These are phyloP conservation scores for Taiozyma sp. DNA, from an alignment of 1,139 yeast species.

Conservation along the genomic window DNA sequence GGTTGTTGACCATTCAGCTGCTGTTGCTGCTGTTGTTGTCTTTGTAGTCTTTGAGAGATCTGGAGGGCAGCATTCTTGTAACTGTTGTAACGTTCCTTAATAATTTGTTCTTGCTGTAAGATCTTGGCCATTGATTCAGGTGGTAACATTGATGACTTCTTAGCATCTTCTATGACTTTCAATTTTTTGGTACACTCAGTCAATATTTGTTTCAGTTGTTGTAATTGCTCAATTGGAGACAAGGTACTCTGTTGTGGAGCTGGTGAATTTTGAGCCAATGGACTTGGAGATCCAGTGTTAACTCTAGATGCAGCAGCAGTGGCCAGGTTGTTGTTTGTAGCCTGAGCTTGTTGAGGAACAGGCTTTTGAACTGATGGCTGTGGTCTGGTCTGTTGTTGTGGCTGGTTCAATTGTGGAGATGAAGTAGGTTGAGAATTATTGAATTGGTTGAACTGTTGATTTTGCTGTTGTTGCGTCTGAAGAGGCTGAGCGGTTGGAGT, in stretches of 20 bases:
- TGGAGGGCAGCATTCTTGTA: conserved; percentile 20
- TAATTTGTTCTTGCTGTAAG: conserved; percentile 27
- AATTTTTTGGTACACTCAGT: conserved; percentile 42
- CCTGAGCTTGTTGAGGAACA: neutral
- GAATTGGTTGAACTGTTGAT: conserved; percentile 10
- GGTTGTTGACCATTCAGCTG: neutral
- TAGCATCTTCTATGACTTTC: conserved; percentile 32
- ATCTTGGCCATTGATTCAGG: conserved; percentile 27
- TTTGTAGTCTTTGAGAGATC: conserved; percentile 18
- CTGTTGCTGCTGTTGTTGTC: conserved; percentile 19
- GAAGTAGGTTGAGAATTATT: conserved; percentile 12
- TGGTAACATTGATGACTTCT: conserved; percentile 29
- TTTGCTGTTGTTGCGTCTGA: conserved; percentile 19
- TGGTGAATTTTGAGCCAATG: conserved; percentile 10
- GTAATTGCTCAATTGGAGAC: conserved; percentile 27
- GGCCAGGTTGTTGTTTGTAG: conserved; percentile 5
- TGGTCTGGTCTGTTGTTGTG: conserved; percentile 8
- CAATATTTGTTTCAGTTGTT: conserved; percentile 27
- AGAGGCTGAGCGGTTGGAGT: conserved; percentile 14
- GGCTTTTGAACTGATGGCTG: conserved; percentile 1
- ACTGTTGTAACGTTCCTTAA: conserved; percentile 17
- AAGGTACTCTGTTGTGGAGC: conserved; percentile 6
- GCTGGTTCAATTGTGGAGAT: conserved; percentile 13
- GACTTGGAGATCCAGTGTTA: conserved; percentile 17
- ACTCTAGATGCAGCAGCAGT: conserved; percentile 5